A percentile compares a stretch with the other conserved stretches of the same genome.
Evolutionary conservation across 1,284 basidiomycete genomes (phyloP).

Genomic region (Cystobasidium pallidum): DNA sequence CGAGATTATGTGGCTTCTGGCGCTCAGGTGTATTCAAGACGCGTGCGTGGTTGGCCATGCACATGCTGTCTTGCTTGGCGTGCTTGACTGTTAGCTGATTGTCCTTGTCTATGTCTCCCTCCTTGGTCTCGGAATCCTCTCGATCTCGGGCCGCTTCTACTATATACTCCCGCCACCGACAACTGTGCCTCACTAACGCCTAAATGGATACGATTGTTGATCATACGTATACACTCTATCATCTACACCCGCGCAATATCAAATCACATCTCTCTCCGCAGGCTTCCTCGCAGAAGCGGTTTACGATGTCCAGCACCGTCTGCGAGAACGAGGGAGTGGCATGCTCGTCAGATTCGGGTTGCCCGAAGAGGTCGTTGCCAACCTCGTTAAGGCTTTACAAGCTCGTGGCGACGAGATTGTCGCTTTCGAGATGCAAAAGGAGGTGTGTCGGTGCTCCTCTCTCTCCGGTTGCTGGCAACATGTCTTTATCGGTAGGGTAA

Average conservation of each 20-base stretch:
- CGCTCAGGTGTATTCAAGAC: conserved; percentile 59
- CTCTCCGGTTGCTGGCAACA: too few species aligned
- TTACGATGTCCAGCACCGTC: conserved; percentile 59
- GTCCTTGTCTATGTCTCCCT: too few species aligned
- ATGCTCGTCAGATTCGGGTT: conserved; percentile 61
- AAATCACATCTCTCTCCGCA: conserved; percentile 46
- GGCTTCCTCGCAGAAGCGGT: conserved; percentile 61
- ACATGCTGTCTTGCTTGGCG: too few species aligned
- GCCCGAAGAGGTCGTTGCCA: conserved; percentile 58
- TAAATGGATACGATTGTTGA: too few species aligned
- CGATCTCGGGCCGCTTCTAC: background rate
- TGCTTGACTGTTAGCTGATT: too few species aligned
- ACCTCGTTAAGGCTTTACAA: conserved; percentile 57
- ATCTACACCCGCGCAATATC: background rate
- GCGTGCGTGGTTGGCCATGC: conserved; percentile 48
- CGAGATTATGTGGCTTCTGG: conserved; percentile 60
- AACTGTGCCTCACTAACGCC: too few species aligned
- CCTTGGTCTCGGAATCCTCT: background rate
- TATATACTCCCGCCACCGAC: too few species aligned
- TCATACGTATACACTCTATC: too few species aligned
- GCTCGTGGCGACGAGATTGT: conserved; percentile 57
- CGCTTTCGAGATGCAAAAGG: conserved; percentile 60
- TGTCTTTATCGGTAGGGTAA: too few species aligned
- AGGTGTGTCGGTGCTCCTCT: conserved; percentile 52
- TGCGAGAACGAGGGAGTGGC: conserved; percentile 59